Evolutionary conservation across 768 basidiomycete species (phyloP).

Genomic region (Lenzites betulinus): DNA sequence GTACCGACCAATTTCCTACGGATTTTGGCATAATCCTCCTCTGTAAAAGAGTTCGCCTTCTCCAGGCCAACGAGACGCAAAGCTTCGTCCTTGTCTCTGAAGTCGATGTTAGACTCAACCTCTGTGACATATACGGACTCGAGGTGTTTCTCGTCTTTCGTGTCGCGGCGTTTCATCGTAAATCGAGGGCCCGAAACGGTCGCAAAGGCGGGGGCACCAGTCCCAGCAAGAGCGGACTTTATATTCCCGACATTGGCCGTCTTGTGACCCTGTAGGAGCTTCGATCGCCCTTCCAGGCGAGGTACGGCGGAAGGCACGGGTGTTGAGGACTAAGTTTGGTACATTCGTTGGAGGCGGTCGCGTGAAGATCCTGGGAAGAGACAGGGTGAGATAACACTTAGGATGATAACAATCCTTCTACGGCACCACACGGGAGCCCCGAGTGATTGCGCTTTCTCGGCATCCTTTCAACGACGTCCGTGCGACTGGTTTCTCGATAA

Average conservation of each 20-base stretch:
- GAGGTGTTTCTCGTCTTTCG: slow-evolving; percentile 15
- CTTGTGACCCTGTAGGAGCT: slow-evolving; percentile 12
- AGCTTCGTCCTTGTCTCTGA: slow-evolving; percentile 56
- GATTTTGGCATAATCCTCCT: slow-evolving; percentile 59
- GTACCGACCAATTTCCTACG: slow-evolving; percentile 56
- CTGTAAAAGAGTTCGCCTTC: slow-evolving; percentile 52
- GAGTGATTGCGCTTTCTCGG: not conserved
- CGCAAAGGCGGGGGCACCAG: not conserved
- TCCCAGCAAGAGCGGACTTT: not conserved
- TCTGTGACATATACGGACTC: slow-evolving; percentile 8
- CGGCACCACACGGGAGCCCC: not conserved
- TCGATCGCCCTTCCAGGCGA: not conserved
- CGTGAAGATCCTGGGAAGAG: not conserved
- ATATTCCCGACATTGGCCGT: not conserved
- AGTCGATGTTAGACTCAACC: slow-evolving; percentile 9
- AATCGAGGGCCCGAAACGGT: not conserved
- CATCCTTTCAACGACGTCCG: not conserved
- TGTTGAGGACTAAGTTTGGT: slow-evolving; percentile 1
- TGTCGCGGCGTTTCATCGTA: not conserved
- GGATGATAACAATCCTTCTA: not conserved
- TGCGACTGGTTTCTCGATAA: not conserved
- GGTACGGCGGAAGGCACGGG: not conserved
- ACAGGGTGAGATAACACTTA: not conserved
- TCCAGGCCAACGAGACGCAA: slow-evolving; percentile 59
- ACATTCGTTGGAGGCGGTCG: not conserved